A percentile compares a stretch with the other conserved stretches of the same genome.
phyloP scores from a whole-genome alignment of 345 rosid species.

The Aethionema arabicum region DNA sequence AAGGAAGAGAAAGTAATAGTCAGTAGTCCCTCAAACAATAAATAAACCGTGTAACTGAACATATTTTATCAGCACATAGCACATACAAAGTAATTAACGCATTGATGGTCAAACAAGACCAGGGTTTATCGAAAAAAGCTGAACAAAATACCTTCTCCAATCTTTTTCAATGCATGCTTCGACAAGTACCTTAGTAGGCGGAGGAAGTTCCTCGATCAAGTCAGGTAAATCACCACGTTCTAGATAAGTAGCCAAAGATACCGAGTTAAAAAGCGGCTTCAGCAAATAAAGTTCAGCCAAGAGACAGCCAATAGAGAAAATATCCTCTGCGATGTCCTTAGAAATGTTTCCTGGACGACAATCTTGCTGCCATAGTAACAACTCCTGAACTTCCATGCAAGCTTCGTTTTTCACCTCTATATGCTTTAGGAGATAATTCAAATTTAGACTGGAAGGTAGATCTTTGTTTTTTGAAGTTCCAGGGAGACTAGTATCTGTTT shows the following conservation, averaged over 20 bases:
- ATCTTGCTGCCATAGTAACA: constrained; percentile 71
- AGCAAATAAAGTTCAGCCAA: constrained; percentile 75
- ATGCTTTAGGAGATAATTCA: constrained; percentile 67
- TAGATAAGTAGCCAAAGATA: constrained; percentile 54
- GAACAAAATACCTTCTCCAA: constrained; percentile 54
- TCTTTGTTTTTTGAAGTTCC: constrained; percentile 36
- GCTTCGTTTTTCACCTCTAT: constrained; percentile 51
- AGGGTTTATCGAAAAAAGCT: constrained; percentile 9
- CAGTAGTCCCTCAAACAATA: constrained; percentile 13
- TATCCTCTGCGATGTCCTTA: constrained; percentile 55
- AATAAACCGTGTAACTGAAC: constrained; percentile 3
- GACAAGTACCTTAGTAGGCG: constrained; percentile 59
- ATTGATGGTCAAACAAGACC: constrained; percentile 6
- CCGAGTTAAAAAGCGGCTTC: constrained; percentile 73
- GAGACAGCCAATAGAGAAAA: constrained; percentile 82
- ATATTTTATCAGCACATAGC: constrained; percentile 21
- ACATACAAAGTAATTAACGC: constrained; percentile 18
- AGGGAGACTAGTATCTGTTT: constrained; percentile 35
- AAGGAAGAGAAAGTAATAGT: constrained; percentile 21
- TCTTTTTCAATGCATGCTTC: constrained; percentile 79
- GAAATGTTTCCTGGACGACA: constrained; percentile 36
- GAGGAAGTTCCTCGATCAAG: constrained; percentile 67
- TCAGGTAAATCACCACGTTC: constrained; percentile 57
- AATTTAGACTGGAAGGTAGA: constrained; percentile 46
- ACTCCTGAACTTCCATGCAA: constrained; percentile 62